These are phyloP conservation scores for Elymus sibiricus DNA, from an alignment of 176 grass and related monocot genomes.

Conservation along the genomic window DNA sequence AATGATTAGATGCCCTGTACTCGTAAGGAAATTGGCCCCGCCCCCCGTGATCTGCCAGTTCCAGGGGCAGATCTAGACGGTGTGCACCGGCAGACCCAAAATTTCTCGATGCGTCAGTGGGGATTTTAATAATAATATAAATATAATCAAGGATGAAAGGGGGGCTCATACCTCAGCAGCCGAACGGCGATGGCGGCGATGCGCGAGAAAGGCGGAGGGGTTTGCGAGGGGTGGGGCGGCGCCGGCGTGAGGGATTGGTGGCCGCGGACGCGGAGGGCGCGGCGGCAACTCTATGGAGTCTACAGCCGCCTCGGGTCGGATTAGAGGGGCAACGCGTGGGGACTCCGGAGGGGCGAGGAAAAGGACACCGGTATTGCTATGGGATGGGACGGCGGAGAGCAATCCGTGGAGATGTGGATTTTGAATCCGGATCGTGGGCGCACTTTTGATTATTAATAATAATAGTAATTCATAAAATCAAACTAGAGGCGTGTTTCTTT, in stretches of 20 bases:
- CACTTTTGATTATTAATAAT: neutral
- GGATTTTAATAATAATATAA: neutral
- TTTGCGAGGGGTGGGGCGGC: neutral
- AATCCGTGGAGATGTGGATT: neutral
- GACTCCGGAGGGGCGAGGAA: neutral
- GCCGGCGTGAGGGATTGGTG: neutral
- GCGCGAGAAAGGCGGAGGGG: neutral
- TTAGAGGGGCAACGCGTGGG: neutral
- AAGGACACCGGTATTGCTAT: neutral
- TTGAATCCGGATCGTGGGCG: constrained; percentile 11
- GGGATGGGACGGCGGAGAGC: neutral
- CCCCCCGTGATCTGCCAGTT: neutral
- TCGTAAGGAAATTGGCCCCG: neutral
- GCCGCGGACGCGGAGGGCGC: neutral
- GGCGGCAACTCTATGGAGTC: neutral
- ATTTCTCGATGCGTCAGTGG: neutral
- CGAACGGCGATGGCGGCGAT: neutral
- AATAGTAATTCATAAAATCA: neutral
- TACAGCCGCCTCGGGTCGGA: neutral
- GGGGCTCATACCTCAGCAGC: neutral
- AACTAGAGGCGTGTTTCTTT: neutral
- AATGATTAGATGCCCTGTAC: neutral
- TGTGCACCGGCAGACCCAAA: neutral
- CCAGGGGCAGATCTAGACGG: neutral
- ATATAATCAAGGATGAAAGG: neutral